Evolutionary conservation across 768 basidiomycete species (phyloP).

Genomic region (Holtermannia corniformis): DNA sequence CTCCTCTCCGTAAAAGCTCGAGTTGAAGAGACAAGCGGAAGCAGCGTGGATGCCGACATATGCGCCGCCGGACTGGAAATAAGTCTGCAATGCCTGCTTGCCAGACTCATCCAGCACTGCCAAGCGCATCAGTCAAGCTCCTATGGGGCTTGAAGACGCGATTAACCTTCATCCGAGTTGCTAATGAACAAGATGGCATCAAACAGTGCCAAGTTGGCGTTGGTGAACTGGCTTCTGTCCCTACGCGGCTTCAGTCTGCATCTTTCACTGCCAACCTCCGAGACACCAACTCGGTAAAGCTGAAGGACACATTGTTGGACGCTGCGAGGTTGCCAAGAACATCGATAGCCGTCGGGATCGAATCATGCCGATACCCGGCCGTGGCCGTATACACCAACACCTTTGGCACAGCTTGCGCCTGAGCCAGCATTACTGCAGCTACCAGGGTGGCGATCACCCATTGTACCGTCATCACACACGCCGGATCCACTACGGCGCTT

Average conservation of each 20-base stretch:
- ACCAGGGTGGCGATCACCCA: background rate
- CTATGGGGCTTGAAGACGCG: conserved; percentile 13
- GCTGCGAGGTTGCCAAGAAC: conserved; percentile 48
- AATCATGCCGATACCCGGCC: conserved; percentile 58
- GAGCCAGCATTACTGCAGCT: background rate
- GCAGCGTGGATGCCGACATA: conserved; percentile 63
- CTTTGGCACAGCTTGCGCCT: conserved; percentile 10
- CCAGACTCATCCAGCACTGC: conserved; percentile 55
- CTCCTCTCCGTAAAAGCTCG: conserved; percentile 52
- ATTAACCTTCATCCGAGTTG: conserved; percentile 62
- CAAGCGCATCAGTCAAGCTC: background rate
- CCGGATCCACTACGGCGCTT: too few relatives aligned
- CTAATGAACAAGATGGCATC: conserved; percentile 62
- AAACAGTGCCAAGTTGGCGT: conserved; percentile 50
- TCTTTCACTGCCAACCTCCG: background rate
- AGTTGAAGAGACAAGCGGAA: conserved; percentile 53
- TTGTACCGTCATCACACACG: background rate
- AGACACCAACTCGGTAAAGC: conserved; percentile 50
- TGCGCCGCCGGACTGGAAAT: conserved; percentile 59
- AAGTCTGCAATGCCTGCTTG: conserved; percentile 55
- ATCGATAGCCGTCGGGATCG: conserved; percentile 60
- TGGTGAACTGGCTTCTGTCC: conserved; percentile 52
- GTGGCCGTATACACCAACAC: conserved; percentile 59
- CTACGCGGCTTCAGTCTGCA: conserved; percentile 3
- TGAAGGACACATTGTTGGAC: conserved; percentile 51